Evolutionary conservation across 75 land plant genomes (phyloP).

Genomic region (Pinus tabuliformis): DNA sequence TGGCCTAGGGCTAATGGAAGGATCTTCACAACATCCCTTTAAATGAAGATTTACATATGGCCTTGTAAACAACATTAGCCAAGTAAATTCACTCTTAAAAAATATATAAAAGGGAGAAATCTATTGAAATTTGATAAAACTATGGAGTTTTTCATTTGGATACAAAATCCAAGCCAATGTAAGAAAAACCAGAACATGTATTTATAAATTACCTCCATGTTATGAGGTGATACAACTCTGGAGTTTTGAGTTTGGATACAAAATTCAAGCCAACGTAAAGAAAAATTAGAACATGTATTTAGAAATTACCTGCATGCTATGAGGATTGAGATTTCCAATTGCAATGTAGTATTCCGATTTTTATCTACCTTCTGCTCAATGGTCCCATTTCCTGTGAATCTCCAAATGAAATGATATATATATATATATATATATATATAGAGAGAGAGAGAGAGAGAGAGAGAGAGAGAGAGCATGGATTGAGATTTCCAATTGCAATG

Average conservation of each 20-base stretch:
- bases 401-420: too few species aligned
- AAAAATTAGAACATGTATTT: not conserved
- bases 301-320: slow-evolving; percentile 35
- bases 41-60: not conserved
- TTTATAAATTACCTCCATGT: slow-evolving; percentile 31
- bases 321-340: slow-evolving; percentile 46
- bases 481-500: too few species aligned
- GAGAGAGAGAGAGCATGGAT: too few species aligned
- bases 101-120: not conserved
- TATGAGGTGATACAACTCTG: slow-evolving; percentile 2
- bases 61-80: not conserved
- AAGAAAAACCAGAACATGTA: not conserved
- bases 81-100: not conserved
- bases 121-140: not conserved
- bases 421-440: too few species aligned
- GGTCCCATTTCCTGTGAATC: slow-evolving; percentile 46
- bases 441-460: too few species aligned
- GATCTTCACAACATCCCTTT: not conserved
- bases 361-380: slow-evolving; percentile 25
- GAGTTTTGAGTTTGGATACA: not conserved
- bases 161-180: not conserved
- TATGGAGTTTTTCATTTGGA: not conserved
- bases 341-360: slow-evolving; percentile 55
- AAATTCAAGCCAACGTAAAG: not conserved
- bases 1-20: not conserved